A percentile compares a stretch with the other conserved stretches of the same genome.
These are phyloP conservation scores for Fusarium phyllophilum DNA, from an alignment of 2,329 filamentous ascomycete species.

Conservation along the genomic window DNA sequence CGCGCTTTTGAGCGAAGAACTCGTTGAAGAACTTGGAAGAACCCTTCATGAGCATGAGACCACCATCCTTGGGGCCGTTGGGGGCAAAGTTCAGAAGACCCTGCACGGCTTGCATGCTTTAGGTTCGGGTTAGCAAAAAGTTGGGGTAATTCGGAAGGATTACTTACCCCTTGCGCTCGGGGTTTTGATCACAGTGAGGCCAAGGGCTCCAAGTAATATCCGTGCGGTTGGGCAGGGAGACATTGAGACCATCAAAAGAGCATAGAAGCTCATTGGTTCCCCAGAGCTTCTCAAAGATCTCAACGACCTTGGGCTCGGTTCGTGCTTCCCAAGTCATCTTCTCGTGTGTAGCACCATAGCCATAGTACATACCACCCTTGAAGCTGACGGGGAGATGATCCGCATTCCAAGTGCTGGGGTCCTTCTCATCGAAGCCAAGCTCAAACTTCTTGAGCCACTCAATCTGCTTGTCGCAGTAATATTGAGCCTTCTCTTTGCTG, in stretches of 20 bases:
- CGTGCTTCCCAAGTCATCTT: conserved; percentile 61
- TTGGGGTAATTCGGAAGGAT: not conserved
- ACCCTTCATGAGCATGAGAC: conserved; percentile 47
- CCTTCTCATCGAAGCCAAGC: conserved; percentile 38
- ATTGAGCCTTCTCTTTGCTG: conserved; percentile 33
- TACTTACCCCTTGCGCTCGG: conserved; percentile 45
- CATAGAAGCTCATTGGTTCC: conserved; percentile 58
- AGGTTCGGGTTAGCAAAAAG: not conserved
- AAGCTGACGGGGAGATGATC: conserved; percentile 37
- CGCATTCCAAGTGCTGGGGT: conserved; percentile 32
- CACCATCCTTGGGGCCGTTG: conserved; percentile 49
- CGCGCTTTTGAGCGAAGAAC: conserved; percentile 49
- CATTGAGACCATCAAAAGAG: conserved; percentile 52
- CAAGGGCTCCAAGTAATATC: conserved; percentile 44
- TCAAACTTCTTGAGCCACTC: conserved; percentile 41
- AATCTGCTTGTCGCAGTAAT: conserved; percentile 40
- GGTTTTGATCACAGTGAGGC: conserved; percentile 40
- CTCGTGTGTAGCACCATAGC: conserved; percentile 60
- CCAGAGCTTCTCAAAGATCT: conserved; percentile 58
- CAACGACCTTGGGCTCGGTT: conserved; percentile 58
- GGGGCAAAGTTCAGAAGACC: conserved; percentile 41
- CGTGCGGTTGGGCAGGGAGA: conserved; percentile 55
- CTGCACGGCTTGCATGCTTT: conserved; percentile 19
- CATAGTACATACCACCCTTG: conserved; percentile 58
- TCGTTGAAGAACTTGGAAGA: conserved; percentile 45